These are phyloP conservation scores for Ascomycota sp. DNA, from an alignment of 2,329 filamentous ascomycete species.

Conservation along the genomic window DNA sequence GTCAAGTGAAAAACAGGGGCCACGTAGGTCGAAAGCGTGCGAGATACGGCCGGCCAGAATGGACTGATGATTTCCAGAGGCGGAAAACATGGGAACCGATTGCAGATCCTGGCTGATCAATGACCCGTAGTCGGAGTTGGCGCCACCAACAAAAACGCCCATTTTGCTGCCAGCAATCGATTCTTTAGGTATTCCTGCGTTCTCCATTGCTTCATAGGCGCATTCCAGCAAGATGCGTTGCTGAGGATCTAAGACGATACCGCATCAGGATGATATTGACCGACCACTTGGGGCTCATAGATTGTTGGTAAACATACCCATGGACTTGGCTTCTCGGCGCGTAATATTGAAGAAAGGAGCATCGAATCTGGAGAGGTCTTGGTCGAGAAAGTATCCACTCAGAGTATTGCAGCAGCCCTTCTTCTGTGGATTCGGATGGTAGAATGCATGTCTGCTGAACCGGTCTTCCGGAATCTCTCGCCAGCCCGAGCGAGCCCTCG, in stretches of 20 bases:
- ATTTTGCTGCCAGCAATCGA: conserved; percentile 23
- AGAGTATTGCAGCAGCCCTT: conserved; percentile 16
- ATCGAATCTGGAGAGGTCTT: conserved; percentile 24
- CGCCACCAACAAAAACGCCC: conserved; percentile 26
- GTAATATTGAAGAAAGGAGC: conserved; percentile 30
- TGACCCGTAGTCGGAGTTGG: conserved; percentile 24
- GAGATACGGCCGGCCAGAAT: conserved; percentile 32
- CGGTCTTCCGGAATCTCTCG: conserved; percentile 20
- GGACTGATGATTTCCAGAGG: conserved; percentile 25
- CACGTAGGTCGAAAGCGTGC: conserved; percentile 30
- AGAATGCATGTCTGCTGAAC: conserved; percentile 20
- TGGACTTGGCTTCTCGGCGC: conserved; percentile 24
- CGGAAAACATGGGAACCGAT: conserved; percentile 27
- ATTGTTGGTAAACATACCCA: conserved; percentile 10
- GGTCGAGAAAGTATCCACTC: conserved; percentile 20
- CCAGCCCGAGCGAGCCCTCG: conserved; percentile 18
- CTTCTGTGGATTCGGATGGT: conserved; percentile 21
- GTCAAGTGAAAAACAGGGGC: conserved; percentile 28
- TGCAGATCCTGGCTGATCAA: conserved; percentile 20
- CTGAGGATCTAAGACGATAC: conserved; percentile 20
- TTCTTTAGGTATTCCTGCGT: conserved; percentile 25
- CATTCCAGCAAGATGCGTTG: conserved; percentile 29
- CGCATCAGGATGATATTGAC: neutral
- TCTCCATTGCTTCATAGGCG: conserved; percentile 30
- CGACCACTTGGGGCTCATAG: too few species aligned